Base-by-base conservation (phyloP, 2,329 filamentous ascomycete species). In the Ceratocystis cacaofunesta region DNA sequence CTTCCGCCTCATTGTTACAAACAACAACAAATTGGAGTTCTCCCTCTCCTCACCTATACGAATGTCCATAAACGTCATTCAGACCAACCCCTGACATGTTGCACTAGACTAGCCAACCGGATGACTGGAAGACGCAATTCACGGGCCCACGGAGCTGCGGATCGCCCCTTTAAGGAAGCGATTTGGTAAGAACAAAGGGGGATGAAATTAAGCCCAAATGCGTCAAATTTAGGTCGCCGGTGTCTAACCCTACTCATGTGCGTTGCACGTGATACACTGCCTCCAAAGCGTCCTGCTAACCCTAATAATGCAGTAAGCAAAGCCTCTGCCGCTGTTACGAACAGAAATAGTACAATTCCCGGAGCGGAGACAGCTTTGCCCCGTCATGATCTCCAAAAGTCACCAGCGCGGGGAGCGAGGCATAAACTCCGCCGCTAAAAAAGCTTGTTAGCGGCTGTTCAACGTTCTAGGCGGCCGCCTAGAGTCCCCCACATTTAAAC, bases 101-200 rank as follows among this genome's bases (percentile, higher is more conserved):
- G 52, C 52, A 58, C 52, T 30, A 58, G 15, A 25, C 25, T 25
- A 61, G 55, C 32, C 32, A 50, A 22, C 61, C 61, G 61, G 61
- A 50, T 62, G 61, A 62, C 61, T 32, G 61, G 61, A 62, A 62
- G 46, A 22, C 12, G 25, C 25, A 32, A 19, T n/a, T 61, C 32
- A 61, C 61, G 61, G 61, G 41, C 61, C 30, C 46, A 62, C 43
- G 61, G 61, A 62, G 41, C 52, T 58, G 17, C 52, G 28, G 25
- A 58, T 12, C 12, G 17, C 52, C 46, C 52, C 52, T 58, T 58
- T n/a, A 58, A 17, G 15, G 22, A 30, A 58, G 52, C 6, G 10
- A 46, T 46, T 30, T 62, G 10, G 3, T 22, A 30, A 15, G 52
- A 17, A 25, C 48, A 50, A 22, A 25, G 48, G n/a, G 22, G 10